Conservation (phyloP, 208 protist genomes). For the Entamoeba histolytica region DNA sequence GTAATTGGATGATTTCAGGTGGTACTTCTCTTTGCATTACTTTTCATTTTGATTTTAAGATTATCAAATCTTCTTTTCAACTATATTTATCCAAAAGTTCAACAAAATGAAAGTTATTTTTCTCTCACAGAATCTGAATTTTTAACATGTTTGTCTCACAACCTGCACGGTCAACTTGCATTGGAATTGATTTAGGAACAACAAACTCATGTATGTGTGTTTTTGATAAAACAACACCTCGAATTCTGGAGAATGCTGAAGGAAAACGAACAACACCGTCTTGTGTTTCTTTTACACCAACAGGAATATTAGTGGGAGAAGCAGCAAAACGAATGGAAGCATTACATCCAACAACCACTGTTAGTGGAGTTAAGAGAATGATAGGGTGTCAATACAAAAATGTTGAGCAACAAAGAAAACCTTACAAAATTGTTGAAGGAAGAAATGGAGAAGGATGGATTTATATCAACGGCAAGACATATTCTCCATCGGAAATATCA, state of each 20-base stretch:
- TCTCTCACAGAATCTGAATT: too few species aligned
- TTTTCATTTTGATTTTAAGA: too few species aligned
- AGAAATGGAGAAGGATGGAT: constrained; percentile 1
- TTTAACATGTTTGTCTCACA: too few species aligned
- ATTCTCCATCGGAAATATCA: constrained; percentile 79
- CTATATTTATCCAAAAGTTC: too few species aligned
- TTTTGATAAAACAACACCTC: not conserved
- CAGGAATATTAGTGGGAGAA: not conserved
- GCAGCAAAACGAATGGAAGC: not conserved
- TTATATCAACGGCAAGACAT: constrained; percentile 40
- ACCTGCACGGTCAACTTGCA: too few species aligned
- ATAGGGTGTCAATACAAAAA: not conserved
- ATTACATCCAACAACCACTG: constrained; percentile 52
- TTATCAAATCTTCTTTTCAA: too few species aligned
- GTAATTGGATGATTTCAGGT: not conserved
- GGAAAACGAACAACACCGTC: too few species aligned
- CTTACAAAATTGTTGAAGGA: constrained; percentile 3
- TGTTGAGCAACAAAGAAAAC: not conserved
- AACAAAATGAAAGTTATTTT: too few species aligned
- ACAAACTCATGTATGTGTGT: constrained; percentile 20
- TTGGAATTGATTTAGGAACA: constrained; percentile 29
- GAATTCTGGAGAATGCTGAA: too few species aligned
- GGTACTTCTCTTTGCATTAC: not conserved
- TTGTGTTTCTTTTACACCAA: not conserved
- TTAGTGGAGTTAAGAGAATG: constrained; percentile 1